These are phyloP conservation scores for Arthroderma sp. DNA, from an alignment of 2,329 filamentous ascomycete genomes.

Conservation along the genomic window DNA sequence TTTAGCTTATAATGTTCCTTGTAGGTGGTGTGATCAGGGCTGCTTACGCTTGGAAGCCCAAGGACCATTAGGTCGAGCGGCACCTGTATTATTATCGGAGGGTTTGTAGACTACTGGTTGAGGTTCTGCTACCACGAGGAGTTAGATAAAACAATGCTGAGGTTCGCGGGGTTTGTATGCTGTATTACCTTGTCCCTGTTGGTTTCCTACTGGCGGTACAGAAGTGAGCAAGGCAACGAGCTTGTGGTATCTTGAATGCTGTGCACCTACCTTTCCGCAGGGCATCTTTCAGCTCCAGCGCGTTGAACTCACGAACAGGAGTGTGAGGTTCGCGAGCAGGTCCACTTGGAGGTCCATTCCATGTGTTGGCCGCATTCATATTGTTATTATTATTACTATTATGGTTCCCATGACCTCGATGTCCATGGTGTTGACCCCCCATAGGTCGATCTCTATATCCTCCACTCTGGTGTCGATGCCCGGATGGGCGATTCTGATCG, in stretches of 20 bases:
- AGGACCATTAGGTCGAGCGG: constrained; percentile 24
- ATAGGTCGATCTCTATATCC: constrained; percentile 17
- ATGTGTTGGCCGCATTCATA: constrained; percentile 14
- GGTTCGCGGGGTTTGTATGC: neutral
- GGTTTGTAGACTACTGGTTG: constrained; percentile 25
- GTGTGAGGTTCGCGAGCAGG: constrained; percentile 27
- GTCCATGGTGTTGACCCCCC: constrained; percentile 18
- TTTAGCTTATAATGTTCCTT: constrained; percentile 7
- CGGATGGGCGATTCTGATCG: constrained; percentile 24
- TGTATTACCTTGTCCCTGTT: constrained; percentile 16
- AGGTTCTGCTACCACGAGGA: constrained; percentile 1
- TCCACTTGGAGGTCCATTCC: constrained; percentile 13
- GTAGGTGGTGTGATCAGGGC: neutral
- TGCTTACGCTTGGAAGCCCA: constrained; percentile 34
- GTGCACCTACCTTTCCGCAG: constrained; percentile 26
- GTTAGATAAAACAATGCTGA: neutral
- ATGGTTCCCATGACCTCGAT: constrained; percentile 18
- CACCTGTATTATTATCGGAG: constrained; percentile 23
- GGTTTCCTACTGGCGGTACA: neutral
- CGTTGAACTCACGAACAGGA: constrained; percentile 33
- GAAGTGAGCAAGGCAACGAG: neutral
- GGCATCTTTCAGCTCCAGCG: constrained; percentile 27
- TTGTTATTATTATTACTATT: constrained; percentile 8
- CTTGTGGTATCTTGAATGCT: too few relatives aligned
- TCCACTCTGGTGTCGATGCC: constrained; percentile 23